Base-by-base conservation (phyloP, 208 protist genomes). In the Wallacemonas sp. region DNA sequence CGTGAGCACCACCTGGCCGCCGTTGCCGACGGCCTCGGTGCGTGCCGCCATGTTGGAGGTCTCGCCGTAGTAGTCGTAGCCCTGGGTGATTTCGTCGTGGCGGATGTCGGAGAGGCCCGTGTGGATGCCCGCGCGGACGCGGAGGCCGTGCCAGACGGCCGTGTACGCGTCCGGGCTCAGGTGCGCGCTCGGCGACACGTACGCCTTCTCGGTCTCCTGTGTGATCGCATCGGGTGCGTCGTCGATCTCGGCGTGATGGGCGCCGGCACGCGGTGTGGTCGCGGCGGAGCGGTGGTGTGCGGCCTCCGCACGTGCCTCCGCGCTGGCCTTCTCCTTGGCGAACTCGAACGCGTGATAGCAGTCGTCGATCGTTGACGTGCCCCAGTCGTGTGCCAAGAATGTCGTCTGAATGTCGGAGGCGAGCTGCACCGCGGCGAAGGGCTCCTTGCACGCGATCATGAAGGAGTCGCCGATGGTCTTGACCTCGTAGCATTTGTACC, bases 401-500 rank as follows among this genome's bases (percentile, higher is more conserved):
- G 42, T 70, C 29, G 41, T 68, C 74, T 93, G 84, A 22, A 91
- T 57, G 10, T 84, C 87, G 1, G 57, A 42, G 25, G 74, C 78
- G 29, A 87, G 81, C 46, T 70, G 28, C 48, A 88, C 76, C 11
- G 74, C 82, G n/a, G 52, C 72, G 29, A 31, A 57, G 32, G 79
- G 62, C 62, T 59, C 65, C 65, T 79, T 84, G 82, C 79, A 85
- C 39, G 86, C 80, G 29, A 91, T 87, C 84, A 94, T 92, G 77
- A 94, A 92, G 55, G 88, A 79, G 79, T 94, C 88, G 32, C 88
- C 88, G 29, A 92, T 78, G 65, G 84, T 94, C 79, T 94, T 94
- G 66, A 94, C 88, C 75, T 92, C 86, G 72, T 94, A 94, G 71
- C 82, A 86, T 57, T 70, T 67, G 77, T 87, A 76, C 77, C 76